Evolutionary conservation across 306 rosid genomes (phyloP).

Genomic region (Casuarina glauca): DNA sequence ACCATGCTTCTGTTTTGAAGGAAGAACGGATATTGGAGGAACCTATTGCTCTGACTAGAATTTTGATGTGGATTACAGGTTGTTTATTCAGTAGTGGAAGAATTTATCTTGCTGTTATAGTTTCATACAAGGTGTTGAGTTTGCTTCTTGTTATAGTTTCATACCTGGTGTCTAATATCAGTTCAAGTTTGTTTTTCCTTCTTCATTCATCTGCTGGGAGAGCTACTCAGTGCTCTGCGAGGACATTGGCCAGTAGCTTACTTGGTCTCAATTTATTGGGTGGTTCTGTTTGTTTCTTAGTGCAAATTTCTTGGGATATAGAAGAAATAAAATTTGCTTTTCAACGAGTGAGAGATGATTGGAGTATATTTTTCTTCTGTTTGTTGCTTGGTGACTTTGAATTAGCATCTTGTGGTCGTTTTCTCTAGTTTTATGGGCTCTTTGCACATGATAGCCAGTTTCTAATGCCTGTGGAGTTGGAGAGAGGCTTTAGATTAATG

Average conservation of each 20-base stretch:
- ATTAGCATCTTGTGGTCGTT: background rate
- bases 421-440: background rate
- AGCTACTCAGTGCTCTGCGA: background rate
- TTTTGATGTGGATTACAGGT: background rate
- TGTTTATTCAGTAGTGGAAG: background rate
- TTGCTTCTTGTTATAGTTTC: too few species aligned
- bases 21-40: background rate
- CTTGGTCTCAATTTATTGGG: background rate
- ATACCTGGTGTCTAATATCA: background rate
- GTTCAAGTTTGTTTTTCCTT: background rate
- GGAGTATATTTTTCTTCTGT: background rate
- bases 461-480: conserved; percentile 17
- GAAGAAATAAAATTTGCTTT: background rate
- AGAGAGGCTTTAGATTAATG: background rate
- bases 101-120: background rate
- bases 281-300: background rate
- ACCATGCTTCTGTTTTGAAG: background rate
- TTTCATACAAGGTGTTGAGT: too few species aligned
- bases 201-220: background rate
- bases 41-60: background rate
- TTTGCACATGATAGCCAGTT: conserved; percentile 10
- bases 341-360: background rate
- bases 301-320: background rate
- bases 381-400: conserved; percentile 2
- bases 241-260: background rate